Evolutionary conservation across 2,329 filamentous ascomycete species (phyloP).

Genomic region (Arthrobotrys iridis): DNA sequence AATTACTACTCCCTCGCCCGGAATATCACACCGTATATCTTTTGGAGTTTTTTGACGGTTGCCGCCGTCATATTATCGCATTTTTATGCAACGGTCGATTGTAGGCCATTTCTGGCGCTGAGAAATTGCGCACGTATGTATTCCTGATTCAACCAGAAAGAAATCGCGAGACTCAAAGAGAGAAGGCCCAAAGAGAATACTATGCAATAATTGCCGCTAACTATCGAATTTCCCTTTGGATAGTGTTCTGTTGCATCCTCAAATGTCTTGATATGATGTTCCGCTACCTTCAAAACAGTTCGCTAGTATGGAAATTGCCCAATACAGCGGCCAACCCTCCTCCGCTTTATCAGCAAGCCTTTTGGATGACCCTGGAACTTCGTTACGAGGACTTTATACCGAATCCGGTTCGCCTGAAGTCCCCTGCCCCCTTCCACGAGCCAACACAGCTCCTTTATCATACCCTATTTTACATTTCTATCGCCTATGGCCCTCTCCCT

Average conservation of each 20-base stretch:
- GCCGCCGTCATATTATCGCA: slow-evolving; percentile 27
- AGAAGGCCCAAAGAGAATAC: not conserved
- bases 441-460: slow-evolving; percentile 48
- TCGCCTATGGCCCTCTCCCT: slow-evolving; percentile 34
- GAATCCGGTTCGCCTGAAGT: slow-evolving; percentile 40
- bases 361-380: slow-evolving; percentile 44
- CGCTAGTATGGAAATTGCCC: slow-evolving; percentile 36
- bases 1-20: slow-evolving; percentile 44
- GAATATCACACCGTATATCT: slow-evolving; percentile 6
- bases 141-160: not conserved
- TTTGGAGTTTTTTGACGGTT: slow-evolving; percentile 28
- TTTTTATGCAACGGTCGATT: slow-evolving; percentile 52
- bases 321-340: slow-evolving; percentile 24
- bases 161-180: too few relatives aligned
- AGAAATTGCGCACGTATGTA: slow-evolving; percentile 46
- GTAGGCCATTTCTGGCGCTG: slow-evolving; percentile 34
- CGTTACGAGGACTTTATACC: slow-evolving; percentile 48
- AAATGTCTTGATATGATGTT: slow-evolving; percentile 48
- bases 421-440: slow-evolving; percentile 41
- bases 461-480: slow-evolving; percentile 23
- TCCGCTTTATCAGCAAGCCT: slow-evolving; percentile 40
- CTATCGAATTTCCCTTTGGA: not conserved
- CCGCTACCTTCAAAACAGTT: slow-evolving; percentile 30
- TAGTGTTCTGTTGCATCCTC: slow-evolving; percentile 42
- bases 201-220: not conserved